A percentile compares a stretch with the other conserved stretches of the same genome.
Evolutionary conservation across 306 rosid genomes (phyloP).

Genomic region (Malus sieversii): DNA sequence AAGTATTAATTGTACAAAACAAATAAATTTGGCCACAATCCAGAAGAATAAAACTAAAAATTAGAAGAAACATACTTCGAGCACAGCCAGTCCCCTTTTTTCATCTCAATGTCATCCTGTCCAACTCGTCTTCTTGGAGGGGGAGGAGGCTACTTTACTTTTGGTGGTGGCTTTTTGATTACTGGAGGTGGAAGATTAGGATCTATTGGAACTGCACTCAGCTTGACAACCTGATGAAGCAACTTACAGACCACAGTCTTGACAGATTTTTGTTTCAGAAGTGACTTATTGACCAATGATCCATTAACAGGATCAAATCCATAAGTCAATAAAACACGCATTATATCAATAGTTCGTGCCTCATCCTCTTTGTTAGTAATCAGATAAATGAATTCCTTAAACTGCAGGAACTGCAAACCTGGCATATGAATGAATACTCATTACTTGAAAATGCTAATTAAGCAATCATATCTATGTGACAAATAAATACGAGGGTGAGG

Average conservation of each 20-base stretch:
- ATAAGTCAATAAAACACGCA: slow-evolving; percentile 66
- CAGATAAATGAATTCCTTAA: slow-evolving; percentile 87
- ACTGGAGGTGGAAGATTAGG: slow-evolving; percentile 87
- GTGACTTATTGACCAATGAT: slow-evolving; percentile 45
- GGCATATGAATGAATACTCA: slow-evolving; percentile 28
- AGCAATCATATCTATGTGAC: neutral
- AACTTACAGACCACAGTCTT: slow-evolving; percentile 68
- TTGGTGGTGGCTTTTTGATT: slow-evolving; percentile 74
- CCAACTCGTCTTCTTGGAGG: slow-evolving; percentile 86
- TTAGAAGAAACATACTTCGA: slow-evolving; percentile 61
- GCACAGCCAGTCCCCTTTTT: slow-evolving; percentile 97
- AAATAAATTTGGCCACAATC: neutral
- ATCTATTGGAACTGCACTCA: slow-evolving; percentile 92
- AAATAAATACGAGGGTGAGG: neutral
- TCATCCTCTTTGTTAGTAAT: slow-evolving; percentile 85
- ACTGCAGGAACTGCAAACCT: slow-evolving; percentile 99
- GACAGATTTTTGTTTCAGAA: slow-evolving; percentile 68
- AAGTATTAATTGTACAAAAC: neutral
- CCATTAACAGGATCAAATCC: slow-evolving; percentile 81
- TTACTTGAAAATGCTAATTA: slow-evolving; percentile 10
- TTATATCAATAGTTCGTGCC: slow-evolving; percentile 77
- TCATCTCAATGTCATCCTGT: slow-evolving; percentile 95
- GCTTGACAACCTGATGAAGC: slow-evolving; percentile 88
- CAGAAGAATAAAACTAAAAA: slow-evolving; percentile 8
- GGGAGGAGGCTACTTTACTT: slow-evolving; percentile 91